Percentiles rank a stretch among this genome's conserved stretches.
Conservation (phyloP, 352 stramenopile species). For the Poterioochromonas sp. region DNA sequence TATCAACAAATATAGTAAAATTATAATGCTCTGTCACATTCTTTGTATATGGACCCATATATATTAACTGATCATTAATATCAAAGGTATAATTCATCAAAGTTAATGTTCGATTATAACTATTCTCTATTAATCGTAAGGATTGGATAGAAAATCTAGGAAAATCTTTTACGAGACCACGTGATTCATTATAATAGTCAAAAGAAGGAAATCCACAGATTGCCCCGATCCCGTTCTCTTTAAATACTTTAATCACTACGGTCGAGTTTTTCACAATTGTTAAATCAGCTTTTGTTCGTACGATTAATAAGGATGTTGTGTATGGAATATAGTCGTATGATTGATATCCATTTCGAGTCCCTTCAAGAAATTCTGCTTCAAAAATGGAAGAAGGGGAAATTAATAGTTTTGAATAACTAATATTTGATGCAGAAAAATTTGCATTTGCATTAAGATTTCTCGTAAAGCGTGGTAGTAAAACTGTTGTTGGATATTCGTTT, state of each 20-base stretch:
- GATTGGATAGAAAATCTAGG: too few species aligned
- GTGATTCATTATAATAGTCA: too few species aligned
- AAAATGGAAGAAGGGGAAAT: background rate
- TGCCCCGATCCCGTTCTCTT: conserved; percentile 22
- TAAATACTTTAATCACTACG: background rate
- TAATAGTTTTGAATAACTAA: background rate
- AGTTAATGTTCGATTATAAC: background rate
- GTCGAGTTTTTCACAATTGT: background rate
- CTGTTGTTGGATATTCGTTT: background rate
- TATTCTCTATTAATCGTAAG: too few species aligned
- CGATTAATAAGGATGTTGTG: background rate
- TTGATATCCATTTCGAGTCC: background rate
- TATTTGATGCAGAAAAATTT: background rate
- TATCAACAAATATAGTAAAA: background rate
- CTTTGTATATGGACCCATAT: background rate
- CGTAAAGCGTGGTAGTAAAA: background rate
- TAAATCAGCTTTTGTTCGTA: background rate
- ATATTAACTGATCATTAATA: background rate
- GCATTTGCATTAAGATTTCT: background rate
- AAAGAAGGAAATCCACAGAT: background rate
- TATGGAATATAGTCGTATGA: background rate
- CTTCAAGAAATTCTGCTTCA: background rate
- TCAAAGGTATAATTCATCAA: background rate
- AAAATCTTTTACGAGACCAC: too few species aligned
- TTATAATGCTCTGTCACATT: background rate